Base-by-base conservation (phyloP, 2,329 filamentous ascomycete species). In the Trichophyton simii region DNA sequence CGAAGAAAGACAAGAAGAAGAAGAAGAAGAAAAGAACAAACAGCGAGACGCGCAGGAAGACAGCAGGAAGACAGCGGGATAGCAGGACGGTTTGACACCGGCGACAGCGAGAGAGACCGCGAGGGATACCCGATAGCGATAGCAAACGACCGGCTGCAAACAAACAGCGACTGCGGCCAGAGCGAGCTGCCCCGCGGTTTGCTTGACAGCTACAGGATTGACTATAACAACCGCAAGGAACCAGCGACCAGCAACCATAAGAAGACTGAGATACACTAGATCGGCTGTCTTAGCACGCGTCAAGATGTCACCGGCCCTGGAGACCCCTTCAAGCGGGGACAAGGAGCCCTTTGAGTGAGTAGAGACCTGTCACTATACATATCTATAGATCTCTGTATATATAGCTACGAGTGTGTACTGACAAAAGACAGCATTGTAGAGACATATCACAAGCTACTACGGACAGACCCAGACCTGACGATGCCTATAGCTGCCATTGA, bases 401-500 rank as follows among this genome's bases (percentile, higher is more conserved):
- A 15, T 15, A 6, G 22, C 41, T 25, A 34, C 13, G 61, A 60
- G 48, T 57, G 3, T 54, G 34, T 20, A 57, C 50, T 54, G n/a
- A 54, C 50, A 4, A 15, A 7, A 28, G 50, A 54, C 66, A 79
- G 78, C 72, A 85, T 89, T 64, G 84, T 87, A 67, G 75, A 79
- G 61, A 83, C 83, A 55, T 89, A 89, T 77, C 80, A 83, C 68
- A 76, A 79, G 58, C 81, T 88, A 57, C 81, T 88, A 63, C 71
- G 71, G 62, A 80, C 82, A 59, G 91, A 97, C 72, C 82, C 87
- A 9, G 89, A 95, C 64, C 82, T 97, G 60, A 96, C 92, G 41
- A 96, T 96, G 84, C 91, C 94, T 65, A 89, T 99, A 61, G 94
- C 94, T 20, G 91, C 91, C 63, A 96, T 96, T 71, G 89, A 95